Evolutionary conservation across 208 protist genomes (phyloP).

Genomic region (Crithidia bombi): DNA sequence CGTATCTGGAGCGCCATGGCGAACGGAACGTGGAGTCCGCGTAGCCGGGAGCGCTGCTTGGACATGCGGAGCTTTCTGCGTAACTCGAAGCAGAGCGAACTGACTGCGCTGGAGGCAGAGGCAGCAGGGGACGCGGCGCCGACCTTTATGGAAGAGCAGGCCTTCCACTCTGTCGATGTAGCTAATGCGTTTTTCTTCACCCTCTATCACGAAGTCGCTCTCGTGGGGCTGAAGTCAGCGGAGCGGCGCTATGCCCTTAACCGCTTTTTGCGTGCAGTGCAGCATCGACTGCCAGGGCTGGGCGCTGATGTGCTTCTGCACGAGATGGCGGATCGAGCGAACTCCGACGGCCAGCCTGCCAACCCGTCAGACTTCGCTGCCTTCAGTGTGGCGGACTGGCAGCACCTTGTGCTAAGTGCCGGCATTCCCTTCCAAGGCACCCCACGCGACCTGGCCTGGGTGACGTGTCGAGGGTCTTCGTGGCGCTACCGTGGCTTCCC

Average conservation of each 20-base stretch:
- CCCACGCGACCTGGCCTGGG: slow-evolving; percentile 51
- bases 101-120: neutral
- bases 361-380: neutral
- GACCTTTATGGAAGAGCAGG: slow-evolving; percentile 42
- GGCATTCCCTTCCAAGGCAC: slow-evolving; percentile 56
- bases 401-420: slow-evolving; percentile 43
- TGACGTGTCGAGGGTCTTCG: slow-evolving; percentile 61
- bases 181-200: slow-evolving; percentile 70
- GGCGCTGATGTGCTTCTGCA: slow-evolving; percentile 39
- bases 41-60: slow-evolving; percentile 14
- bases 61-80: slow-evolving; percentile 32
- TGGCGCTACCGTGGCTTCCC: slow-evolving; percentile 69
- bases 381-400: slow-evolving; percentile 41
- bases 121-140: neutral
- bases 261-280: slow-evolving; percentile 52
- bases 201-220: slow-evolving; percentile 64
- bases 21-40: neutral
- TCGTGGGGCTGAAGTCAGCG: slow-evolving; percentile 33
- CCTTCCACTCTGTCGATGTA: slow-evolving; percentile 46
- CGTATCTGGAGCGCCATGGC: slow-evolving; percentile 10
- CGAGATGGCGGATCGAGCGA: slow-evolving; percentile 14
- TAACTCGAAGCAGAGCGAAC: slow-evolving; percentile 15
- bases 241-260: slow-evolving; percentile 37
- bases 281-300: slow-evolving; percentile 44
- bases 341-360: neutral